Evolutionary conservation across 305 asterid genomes (phyloP).

Genomic region (Andrographis paniculata): DNA sequence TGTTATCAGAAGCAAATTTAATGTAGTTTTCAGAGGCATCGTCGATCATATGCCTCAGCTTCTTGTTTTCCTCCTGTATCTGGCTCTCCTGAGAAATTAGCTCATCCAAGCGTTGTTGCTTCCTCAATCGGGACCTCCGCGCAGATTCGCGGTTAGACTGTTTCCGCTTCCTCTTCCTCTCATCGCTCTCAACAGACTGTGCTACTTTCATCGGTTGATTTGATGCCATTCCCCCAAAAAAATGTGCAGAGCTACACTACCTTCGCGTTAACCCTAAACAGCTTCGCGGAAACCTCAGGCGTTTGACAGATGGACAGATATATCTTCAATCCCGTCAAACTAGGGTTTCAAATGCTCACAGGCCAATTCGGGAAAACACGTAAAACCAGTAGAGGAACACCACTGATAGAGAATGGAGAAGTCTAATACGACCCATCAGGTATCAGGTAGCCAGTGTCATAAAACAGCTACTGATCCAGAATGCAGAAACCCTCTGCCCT

Average conservation of each 20-base stretch:
- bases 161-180: slow-evolving; percentile 22
- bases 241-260: neutral
- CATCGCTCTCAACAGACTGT: neutral
- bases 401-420: slow-evolving; percentile 78
- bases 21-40: slow-evolving; percentile 23
- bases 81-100: slow-evolving; percentile 30
- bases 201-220: neutral
- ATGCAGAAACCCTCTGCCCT: slow-evolving; percentile 18
- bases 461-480: slow-evolving; percentile 17
- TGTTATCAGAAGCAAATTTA: slow-evolving; percentile 26
- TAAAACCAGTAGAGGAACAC: slow-evolving; percentile 84
- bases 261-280: neutral
- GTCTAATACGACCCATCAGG: slow-evolving; percentile 33
- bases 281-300: neutral
- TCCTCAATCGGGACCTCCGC: slow-evolving; percentile 48
- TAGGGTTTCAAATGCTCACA: slow-evolving; percentile 9
- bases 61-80: slow-evolving; percentile 27
- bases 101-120: slow-evolving; percentile 38
- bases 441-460: slow-evolving; percentile 22
- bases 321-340: slow-evolving; percentile 7
- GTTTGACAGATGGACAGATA: neutral
- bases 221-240: slow-evolving; percentile 1
- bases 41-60: slow-evolving; percentile 29
- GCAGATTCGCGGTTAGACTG: slow-evolving; percentile 50
- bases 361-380: slow-evolving; percentile 43